Evolutionary conservation across 495 filamentous ascomycete species (phyloP), one percentile per base, ranked within the genome.

Genomic region (Cercophora scortea): DNA sequence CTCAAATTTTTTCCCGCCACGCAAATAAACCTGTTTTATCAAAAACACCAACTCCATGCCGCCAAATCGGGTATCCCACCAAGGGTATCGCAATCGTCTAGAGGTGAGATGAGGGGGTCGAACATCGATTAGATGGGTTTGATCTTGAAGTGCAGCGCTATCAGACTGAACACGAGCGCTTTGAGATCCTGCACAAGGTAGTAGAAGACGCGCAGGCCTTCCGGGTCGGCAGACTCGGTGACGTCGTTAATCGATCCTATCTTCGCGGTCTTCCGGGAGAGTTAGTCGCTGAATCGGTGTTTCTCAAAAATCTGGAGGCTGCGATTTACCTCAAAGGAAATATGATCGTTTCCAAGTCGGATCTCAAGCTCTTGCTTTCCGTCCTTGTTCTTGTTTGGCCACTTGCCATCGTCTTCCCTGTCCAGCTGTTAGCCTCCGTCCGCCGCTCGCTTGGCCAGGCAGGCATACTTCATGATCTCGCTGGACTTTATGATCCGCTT

Each of bases 371-470:
- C 94, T 62, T 97, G 94, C 48, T 92, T 82, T 41, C 94, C 94
- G 64, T 99, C 94, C 73, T 96, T 97, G 73, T 97, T 97, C 79
- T 97, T 99, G 69, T 91, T 89, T 1, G 94, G 94, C 94, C 94
- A 99, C 70, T 95, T 96, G n/a, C 82, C 85, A 62, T 99, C 94
- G 64, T 97, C 93, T 81, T 99, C 94, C 79, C 90, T 95, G 60
- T 54, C 32, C 15, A 16, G 12, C 39, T 33, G 47, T 76, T 54
- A 77, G 65, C 55, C n/a, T 18, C 36, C 12, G 19, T 10, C 19
- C 8, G 12, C 9, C 4, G n/a, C 42, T 9, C 13, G 4, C 3
- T 19, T 36, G 13, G 8, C 35, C 36, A 45, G 11, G 36, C 42
- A 52, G 56, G 12, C 72, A 11, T 81, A 95, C 90, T 97, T 99